Percentiles rank a stretch among this genome's conserved stretches.
phyloP scores from a whole-genome alignment of 805 yeast species.

The Isabelozyma heimii region DNA sequence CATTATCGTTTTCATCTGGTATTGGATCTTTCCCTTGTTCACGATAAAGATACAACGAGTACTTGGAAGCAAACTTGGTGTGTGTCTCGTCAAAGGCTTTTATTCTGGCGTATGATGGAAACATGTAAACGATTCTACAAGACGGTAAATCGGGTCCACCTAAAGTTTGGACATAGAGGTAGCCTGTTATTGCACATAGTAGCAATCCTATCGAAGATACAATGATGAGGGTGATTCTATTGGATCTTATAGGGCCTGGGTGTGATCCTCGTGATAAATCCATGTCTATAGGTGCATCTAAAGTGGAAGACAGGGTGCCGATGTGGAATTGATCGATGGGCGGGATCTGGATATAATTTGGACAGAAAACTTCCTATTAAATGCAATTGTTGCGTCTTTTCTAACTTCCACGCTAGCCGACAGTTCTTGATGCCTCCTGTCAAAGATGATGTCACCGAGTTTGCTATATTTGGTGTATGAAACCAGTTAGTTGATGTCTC shows the following conservation, averaged over 20 bases:
- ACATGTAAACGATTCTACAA: conserved; percentile 76
- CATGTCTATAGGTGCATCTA: background rate
- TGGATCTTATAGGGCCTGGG: conserved; percentile 2
- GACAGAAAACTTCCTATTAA: background rate
- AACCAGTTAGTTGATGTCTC: no score
- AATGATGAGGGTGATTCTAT: conserved; percentile 7
- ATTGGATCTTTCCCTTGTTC: conserved; percentile 69
- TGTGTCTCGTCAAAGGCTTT: conserved; percentile 69
- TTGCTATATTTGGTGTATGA: no score
- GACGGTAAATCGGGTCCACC: conserved; percentile 33
- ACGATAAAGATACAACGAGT: conserved; percentile 79
- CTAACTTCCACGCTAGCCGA: no score
- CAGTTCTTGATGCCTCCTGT: no score
- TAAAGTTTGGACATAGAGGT: conserved; percentile 12
- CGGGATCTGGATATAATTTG: background rate
- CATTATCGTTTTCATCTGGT: conserved; percentile 41
- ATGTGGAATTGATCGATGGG: background rate
- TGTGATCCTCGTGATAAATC: background rate
- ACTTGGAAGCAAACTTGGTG: conserved; percentile 72
- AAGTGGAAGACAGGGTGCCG: background rate
- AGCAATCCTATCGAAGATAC: conserved; percentile 14
- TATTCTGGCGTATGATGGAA: conserved; percentile 77
- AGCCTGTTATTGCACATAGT: conserved; percentile 10
- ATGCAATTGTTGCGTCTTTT: background rate
- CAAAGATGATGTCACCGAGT: no score